These are phyloP conservation scores for Lasiodiplodia sp. DNA, from an alignment of 2,329 filamentous ascomycete genomes.

Conservation along the genomic window DNA sequence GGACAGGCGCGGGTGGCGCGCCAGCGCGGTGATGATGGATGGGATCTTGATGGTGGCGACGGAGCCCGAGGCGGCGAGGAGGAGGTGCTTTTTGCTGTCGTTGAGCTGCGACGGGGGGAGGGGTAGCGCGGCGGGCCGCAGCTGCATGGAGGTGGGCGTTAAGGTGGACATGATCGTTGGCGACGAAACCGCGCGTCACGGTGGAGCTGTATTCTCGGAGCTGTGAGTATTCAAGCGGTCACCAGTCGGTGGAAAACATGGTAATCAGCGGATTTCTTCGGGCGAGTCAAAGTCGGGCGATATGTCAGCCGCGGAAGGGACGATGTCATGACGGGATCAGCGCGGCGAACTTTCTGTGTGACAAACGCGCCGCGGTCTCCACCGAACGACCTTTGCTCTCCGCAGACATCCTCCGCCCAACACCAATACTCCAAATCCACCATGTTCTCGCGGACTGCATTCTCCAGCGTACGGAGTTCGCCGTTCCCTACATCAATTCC, in stretches of 20 bases:
- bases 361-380: conserved; percentile 23
- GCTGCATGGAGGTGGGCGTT: not conserved
- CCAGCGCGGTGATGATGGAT: conserved; percentile 61
- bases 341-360: conserved; percentile 38
- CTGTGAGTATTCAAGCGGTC: not conserved
- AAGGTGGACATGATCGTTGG: not conserved
- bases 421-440: not conserved
- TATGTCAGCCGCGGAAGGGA: conserved; percentile 15
- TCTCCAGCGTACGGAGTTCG: conserved; percentile 41
- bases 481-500: not conserved
- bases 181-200: not conserved
- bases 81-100: conserved; percentile 66
- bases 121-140: not conserved
- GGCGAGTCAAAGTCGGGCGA: conserved; percentile 12
- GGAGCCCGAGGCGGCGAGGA: conserved; percentile 72
- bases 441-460: conserved; percentile 49
- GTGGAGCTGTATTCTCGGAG: not conserved
- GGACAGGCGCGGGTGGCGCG: conserved; percentile 64
- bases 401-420: conserved; percentile 29
- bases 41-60: conserved; percentile 86
- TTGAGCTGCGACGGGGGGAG: conserved; percentile 11
- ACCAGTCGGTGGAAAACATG: not conserved
- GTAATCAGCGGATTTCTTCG: not conserved
- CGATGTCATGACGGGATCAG: conserved; percentile 31
- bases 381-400: not conserved